These are phyloP conservation scores for Microcos paniculata DNA, from an alignment of 345 rosid genomes.

Conservation along the genomic window DNA sequence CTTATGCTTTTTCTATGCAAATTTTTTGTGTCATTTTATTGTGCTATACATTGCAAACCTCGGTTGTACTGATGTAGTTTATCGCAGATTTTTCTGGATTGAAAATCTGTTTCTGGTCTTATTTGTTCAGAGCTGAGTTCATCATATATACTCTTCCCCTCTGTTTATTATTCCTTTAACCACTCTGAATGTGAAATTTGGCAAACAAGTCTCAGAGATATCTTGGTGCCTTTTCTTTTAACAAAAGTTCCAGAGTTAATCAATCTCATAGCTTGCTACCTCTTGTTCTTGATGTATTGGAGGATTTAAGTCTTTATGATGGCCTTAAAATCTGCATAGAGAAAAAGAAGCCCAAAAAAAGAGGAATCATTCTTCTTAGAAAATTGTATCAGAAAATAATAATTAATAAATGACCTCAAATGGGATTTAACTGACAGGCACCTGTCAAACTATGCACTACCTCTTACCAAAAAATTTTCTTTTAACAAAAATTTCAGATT, in stretches of 20 bases:
- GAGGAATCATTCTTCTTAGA: too few species aligned
- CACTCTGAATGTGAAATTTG: background rate
- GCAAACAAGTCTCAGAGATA: background rate
- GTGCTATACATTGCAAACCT: background rate
- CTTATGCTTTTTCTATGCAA: background rate
- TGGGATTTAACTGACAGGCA: background rate
- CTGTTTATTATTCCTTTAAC: background rate
- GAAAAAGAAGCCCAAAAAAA: background rate
- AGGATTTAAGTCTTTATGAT: background rate
- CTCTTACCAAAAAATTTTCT: too few species aligned
- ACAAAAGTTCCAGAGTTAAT: too few species aligned
- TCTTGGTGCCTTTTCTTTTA: background rate
- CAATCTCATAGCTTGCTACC: too few species aligned
- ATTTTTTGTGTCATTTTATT: background rate
- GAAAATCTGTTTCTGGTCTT: background rate
- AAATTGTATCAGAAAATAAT: too few species aligned
- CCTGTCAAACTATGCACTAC: background rate
- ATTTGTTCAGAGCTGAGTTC: background rate
- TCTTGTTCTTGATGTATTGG: background rate
- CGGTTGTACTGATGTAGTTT: background rate
- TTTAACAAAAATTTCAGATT: too few species aligned
- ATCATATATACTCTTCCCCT: background rate
- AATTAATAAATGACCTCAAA: background rate
- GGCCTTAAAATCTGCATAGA: background rate
- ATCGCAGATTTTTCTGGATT: background rate